phyloP scores from a whole-genome alignment of 225 moss, liverwort and hornwort species.

The Straminergon stramineum region DNA sequence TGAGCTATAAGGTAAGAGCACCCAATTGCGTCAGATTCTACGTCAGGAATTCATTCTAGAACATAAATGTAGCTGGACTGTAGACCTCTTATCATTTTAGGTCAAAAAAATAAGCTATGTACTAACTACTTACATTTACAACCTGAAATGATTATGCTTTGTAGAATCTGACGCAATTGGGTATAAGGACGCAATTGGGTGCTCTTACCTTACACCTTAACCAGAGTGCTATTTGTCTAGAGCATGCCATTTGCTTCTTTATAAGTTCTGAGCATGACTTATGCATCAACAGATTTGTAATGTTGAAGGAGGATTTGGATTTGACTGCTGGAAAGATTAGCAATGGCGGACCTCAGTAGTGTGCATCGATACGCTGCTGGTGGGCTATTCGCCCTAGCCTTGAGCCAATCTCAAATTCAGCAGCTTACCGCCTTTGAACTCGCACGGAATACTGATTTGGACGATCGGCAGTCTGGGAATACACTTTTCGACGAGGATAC shows the following conservation, averaged over 20 bases:
- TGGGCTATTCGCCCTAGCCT: conserved; percentile 74
- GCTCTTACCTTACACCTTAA: no score
- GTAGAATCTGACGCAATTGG: no score
- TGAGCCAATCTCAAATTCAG: conserved; percentile 78
- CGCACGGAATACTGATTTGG: conserved; percentile 8
- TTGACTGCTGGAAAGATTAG: not conserved
- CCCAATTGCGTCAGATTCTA: no score
- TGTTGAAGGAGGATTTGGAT: conserved; percentile 11
- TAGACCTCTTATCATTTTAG: no score
- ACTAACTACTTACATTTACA: no score
- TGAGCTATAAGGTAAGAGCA: no score
- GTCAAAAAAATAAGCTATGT: no score
- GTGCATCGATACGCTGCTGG: conserved; percentile 94
- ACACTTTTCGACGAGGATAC: conserved; percentile 22
- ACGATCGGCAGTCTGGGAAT: conserved; percentile 8
- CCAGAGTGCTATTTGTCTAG: not conserved
- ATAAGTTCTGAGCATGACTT: not conserved
- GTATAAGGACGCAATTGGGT: no score
- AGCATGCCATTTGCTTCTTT: not conserved
- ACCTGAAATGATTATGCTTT: no score
- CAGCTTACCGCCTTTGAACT: conserved; percentile 32
- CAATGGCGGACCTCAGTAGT: conserved; percentile 68
- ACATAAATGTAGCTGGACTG: no score
- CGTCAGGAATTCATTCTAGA: no score
- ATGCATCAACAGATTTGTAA: not conserved